Evolutionary conservation across 2,329 filamentous ascomycete genomes (phyloP).

Genomic region (Ophiocordyceps robertsii): DNA sequence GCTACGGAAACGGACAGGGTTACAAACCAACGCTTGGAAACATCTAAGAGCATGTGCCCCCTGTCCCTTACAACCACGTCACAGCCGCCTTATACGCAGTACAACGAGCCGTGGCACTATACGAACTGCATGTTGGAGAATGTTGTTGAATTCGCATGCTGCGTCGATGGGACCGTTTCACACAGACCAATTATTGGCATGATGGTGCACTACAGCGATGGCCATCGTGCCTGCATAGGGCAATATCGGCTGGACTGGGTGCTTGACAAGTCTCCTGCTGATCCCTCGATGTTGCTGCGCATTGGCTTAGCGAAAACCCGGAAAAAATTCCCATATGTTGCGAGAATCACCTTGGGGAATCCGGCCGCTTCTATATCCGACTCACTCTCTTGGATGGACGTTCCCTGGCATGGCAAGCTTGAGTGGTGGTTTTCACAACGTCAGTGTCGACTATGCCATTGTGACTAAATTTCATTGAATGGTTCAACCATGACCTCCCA

Average conservation of each 20-base stretch:
- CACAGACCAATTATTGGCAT: conserved; percentile 1
- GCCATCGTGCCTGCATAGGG: conserved; percentile 2
- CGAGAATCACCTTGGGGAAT: neutral
- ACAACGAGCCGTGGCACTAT: conserved; percentile 2
- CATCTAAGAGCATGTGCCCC: neutral
- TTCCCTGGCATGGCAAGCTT: conserved; percentile 2
- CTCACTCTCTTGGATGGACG: conserved; percentile 1
- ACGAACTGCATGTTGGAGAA: conserved; percentile 1
- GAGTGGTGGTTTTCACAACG: conserved; percentile 4
- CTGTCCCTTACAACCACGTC: neutral
- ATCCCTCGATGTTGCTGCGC: neutral
- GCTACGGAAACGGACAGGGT: neutral
- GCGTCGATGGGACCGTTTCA: neutral
- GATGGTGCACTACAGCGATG: neutral
- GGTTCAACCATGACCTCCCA: neutral
- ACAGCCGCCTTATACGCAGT: conserved; percentile 1
- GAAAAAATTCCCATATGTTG: neutral
- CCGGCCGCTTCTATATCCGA: neutral
- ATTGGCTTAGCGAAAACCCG: conserved; percentile 1
- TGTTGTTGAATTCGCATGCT: conserved; percentile 1
- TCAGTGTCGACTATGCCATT: conserved; percentile 1
- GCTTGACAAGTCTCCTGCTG: neutral
- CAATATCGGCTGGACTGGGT: conserved; percentile 2
- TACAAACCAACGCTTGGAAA: neutral
- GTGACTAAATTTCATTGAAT: neutral